Evolutionary conservation across 2,329 filamentous ascomycete genomes (phyloP), one percentile per base, ranked within the genome.

Genomic region (Colletotrichum spinosum): DNA sequence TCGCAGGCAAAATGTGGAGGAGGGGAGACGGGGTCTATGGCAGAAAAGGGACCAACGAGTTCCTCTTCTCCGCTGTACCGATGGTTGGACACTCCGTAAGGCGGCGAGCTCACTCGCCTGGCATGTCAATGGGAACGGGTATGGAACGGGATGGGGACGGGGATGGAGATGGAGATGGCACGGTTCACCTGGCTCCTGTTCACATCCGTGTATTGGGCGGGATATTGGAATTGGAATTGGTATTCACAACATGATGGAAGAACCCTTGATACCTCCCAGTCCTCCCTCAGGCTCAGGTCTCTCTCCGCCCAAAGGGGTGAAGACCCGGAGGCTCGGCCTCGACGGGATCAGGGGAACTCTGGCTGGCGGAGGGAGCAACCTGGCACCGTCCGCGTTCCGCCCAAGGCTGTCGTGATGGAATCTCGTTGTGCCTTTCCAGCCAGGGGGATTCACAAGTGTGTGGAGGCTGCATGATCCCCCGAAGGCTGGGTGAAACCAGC

Each of bases 381-480:
- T 61, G 41, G 58, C 45, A 25, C 37, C 33, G 9, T 54, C 45
- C 51, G 45, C 45, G 38, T 42, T 48, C 52, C 33, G 58, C 56
- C 57, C 58, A 63, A 58, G 48, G 53, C 48, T 63, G 63, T 66
- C 58, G 63, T 57, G 58, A 63, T 66, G 58, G 52, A 39, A 52
- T 39, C 44, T 49, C 38, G 15, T 34, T 56, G 44, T 44, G 60
- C 37, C 42, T 45, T 56, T 50, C 17, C 54, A 48, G 49, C 60
- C 55, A 65, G 46, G 62, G 52, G 42, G 57, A 60, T 44, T 42
- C 25, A n/a, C 49, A 37, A 57, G 41, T 49, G 41, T 53, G 58
- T 62, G 58, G 62, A 45, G 52, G 46, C 48, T 37, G 46, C 42
- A 57, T 53, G 59, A 63, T 51, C 48, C 53, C 53, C 25, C 48